Percentiles rank a stretch among this genome's conserved stretches.
Conservation (phyloP, 116 monocot species). For the Dioscorea cayenensis region DNA sequence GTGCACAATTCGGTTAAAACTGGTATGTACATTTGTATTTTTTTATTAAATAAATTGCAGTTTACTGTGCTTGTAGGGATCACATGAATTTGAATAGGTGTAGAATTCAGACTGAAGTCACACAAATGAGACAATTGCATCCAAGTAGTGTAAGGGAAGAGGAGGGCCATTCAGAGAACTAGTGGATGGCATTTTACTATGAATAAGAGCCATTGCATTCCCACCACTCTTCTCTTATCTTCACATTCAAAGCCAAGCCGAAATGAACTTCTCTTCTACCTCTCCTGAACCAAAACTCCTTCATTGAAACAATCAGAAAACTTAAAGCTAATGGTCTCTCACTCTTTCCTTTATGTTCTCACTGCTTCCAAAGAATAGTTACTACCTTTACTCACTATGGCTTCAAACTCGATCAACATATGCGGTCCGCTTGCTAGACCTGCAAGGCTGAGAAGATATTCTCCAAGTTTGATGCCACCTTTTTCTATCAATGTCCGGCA, state of each 20-base stretch:
- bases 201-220: constrained; percentile 12
- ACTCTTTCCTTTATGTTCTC: too few species aligned
- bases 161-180: constrained; percentile 14
- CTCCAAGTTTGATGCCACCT: not conserved
- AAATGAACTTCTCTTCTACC: not conserved
- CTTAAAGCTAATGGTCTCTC: too few species aligned
- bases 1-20: too few species aligned
- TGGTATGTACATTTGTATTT: not conserved
- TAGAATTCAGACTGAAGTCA: not conserved
- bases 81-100: not conserved
- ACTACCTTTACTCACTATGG: constrained; percentile 12
- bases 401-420: constrained; percentile 22
- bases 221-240: constrained; percentile 6
- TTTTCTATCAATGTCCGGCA: not conserved
- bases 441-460: not conserved
- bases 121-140: not conserved
- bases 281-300: not conserved
- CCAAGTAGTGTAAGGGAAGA: not conserved
- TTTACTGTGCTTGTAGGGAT: not conserved
- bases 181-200: constrained; percentile 20
- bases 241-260: not conserved
- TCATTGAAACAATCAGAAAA: not conserved
- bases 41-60: not conserved
- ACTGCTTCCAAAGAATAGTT: not conserved
- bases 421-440: constrained; percentile 15